These are phyloP conservation scores for Selenicereus undatus DNA, from an alignment of 148 eudicot species.

Conservation along the genomic window DNA sequence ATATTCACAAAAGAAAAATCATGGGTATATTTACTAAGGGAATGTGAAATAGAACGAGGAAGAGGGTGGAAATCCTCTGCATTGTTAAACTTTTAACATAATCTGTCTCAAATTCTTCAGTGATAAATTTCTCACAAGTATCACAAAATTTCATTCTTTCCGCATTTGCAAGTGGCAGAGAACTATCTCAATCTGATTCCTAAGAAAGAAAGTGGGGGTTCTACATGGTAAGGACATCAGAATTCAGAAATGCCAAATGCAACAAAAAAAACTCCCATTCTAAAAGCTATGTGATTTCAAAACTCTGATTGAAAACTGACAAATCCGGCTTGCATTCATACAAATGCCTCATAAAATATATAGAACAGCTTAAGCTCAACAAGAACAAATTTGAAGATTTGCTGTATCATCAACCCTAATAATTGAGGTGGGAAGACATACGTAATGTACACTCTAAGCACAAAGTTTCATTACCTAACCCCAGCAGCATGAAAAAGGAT, in stretches of 20 bases:
- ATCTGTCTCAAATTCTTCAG: conserved; percentile 5
- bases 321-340: neutral
- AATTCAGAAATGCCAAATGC: neutral
- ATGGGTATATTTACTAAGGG: neutral
- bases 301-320: neutral
- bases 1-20: neutral
- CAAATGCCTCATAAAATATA: neutral
- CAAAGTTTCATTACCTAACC: conserved; percentile 26
- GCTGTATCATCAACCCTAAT: neutral
- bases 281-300: neutral
- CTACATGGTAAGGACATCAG: neutral
- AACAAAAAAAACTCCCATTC: neutral
- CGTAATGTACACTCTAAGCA: conserved; percentile 23
- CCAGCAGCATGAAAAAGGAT: conserved; percentile 14
- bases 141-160: neutral
- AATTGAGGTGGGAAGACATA: conserved; percentile 12
- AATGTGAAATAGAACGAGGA: neutral
- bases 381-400: neutral
- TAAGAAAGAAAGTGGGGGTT: neutral
- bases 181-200: neutral
- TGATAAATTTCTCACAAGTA: neutral
- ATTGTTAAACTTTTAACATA: neutral
- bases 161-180: neutral
- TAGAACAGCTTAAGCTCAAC: neutral
- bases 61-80: neutral